Evolutionary conservation across 768 basidiomycete genomes (phyloP), one percentile per base, ranked within the genome.

Genomic region (Pulveroboletus sp.): DNA sequence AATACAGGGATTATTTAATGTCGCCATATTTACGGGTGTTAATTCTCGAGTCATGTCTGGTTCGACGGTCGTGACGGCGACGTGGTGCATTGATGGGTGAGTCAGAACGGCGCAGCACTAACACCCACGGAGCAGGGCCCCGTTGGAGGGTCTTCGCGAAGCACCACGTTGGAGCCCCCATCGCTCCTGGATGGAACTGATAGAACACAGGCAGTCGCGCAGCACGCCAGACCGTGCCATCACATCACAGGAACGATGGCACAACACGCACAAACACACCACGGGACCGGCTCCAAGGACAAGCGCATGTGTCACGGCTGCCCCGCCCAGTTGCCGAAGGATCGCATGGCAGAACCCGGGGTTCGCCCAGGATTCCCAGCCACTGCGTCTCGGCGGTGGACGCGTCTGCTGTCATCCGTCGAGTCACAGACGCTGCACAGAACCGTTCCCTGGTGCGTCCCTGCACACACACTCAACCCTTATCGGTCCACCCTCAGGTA

Each of bases 211-310:
- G 21, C 21, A 21, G 21, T 21, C 21, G 21, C 15, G 26, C 35
- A 33, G 27, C 47, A 45, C 41, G 21, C 33, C 33, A 10, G 28
- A n/a, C n/a, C n/a, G n/a, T 57, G 47, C 54, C 54, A 58, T 63
- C 61, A 63, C 54, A 58, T 63, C 61, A 63, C 50, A 63, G 63
- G 63, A 62, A 65, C 63, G n/a, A 10, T 0, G 3, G 17, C 18
- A 3, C 17, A 58, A 62, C 55, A 50, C 1, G 3, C 32, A 35
- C 56, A 56, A 56, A 63, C 40, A 55, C 5, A 26, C 38, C 56
- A 58, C 65, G 66, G 66, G 55, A 67, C 67, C 67, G 67, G 51
- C 24, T 54, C 21, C 52, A 40, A 32, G 39, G 33, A 6, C 30
- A 59, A 42, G 48, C 47, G 56, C 50, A 37, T 43, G 53, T 58